Evolutionary conservation across 1,139 yeast species (phyloP), one percentile per base, ranked within the genome.

Genomic region (Yamadazyma kanchanaburiensis): DNA sequence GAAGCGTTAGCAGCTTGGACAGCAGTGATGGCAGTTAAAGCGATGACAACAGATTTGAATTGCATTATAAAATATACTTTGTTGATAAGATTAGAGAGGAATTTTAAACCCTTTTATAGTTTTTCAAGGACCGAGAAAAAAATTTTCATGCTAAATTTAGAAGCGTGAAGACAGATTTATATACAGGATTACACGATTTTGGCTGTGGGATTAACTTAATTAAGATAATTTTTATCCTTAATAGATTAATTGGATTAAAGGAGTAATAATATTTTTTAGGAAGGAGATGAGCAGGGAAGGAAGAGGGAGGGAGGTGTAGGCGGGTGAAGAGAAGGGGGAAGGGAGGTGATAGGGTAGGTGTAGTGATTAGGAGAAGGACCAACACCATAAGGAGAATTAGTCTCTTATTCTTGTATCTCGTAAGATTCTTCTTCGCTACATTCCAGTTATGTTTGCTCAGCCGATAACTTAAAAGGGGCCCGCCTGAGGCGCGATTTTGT

Each of bases 21-120:
- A 43, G 64, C 67, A 39, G 70, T 48, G 46, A 51, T 62, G 39
- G 70, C 70, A 44, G 72, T 56, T 47, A 66, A 57, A 49, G 72
- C 69, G 53, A 65, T 47, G 48, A 66, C 53, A 51, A 66, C 56
- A 43, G 65, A 53, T 51, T 55, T 53, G 67, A 66, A 64, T 64
- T 68, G 73, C 74, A 68, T 68, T 55, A 37, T 55, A 41, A 33
- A 28, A 26, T 20, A 18, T 31, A 27, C 24, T 15, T 24, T 12
- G 26, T 24, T 28, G 22, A 15, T 23, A 22, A 28, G 15, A 16
- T 20, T 27, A 29, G 30, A 19, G 29, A 37, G 24, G 14, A 22
- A 22, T 26, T 26, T 20, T 27, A 19, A 27, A 25, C 29, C 35
- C 37, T 34, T 38, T 33, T 38, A 38, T 34, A 35, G 31, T 33